Evolutionary conservation across 116 monocot genomes (phyloP).

Genomic region (Trichopus zeylanicus): DNA sequence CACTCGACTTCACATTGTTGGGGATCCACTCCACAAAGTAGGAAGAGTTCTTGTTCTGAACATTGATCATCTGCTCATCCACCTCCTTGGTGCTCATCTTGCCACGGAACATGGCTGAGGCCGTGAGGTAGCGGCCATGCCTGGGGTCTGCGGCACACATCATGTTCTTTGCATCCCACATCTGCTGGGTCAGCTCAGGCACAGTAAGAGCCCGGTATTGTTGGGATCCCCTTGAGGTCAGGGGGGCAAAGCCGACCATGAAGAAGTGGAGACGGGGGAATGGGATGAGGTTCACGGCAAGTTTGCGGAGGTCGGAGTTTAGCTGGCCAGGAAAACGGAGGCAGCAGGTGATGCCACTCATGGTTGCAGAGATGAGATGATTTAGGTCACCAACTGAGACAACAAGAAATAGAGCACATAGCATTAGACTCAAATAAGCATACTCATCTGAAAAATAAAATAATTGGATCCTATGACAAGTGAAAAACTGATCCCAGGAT

Average conservation of each 20-base stretch:
- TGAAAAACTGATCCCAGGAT: no score
- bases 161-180: constrained; percentile 52
- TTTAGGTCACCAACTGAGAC: constrained; percentile 54
- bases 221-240: constrained; percentile 25
- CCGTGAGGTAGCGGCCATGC: constrained; percentile 53
- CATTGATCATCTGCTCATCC: constrained; percentile 37
- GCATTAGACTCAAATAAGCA: no score
- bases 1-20: constrained; percentile 26
- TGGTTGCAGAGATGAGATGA: constrained; percentile 58
- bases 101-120: constrained; percentile 57
- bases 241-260: constrained; percentile 65
- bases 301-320: constrained; percentile 61
- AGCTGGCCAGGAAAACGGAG: constrained; percentile 62
- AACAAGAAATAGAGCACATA: background rate
- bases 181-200: constrained; percentile 35
- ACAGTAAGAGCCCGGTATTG: constrained; percentile 36
- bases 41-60: constrained; percentile 37
- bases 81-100: constrained; percentile 47
- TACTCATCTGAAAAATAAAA: no score
- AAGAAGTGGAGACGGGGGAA: constrained; percentile 73
- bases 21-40: constrained; percentile 41
- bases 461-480: no score
- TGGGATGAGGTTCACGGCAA: constrained; percentile 59
- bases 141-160: constrained; percentile 63
- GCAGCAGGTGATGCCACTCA: constrained; percentile 64